These are phyloP conservation scores for Mortierella sp. DNA, from an alignment of 371 early-diverging fungal genomes.

Conservation along the genomic window DNA sequence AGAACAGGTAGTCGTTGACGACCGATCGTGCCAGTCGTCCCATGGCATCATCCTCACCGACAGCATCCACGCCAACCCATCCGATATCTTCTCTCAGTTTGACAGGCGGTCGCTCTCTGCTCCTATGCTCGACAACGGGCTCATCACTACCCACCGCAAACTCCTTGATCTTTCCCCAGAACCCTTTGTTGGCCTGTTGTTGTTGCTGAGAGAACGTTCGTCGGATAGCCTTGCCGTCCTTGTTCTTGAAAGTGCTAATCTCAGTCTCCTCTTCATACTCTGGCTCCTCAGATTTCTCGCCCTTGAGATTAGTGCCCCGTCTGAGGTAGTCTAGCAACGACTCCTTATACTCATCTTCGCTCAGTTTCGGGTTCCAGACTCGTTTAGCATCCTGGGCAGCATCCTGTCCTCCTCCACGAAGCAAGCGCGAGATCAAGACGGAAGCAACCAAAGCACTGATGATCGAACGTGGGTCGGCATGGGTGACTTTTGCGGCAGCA, in stretches of 20 bases:
- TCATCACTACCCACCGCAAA: constrained; percentile 10
- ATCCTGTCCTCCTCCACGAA: constrained; percentile 51
- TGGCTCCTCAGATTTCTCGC: constrained; percentile 29
- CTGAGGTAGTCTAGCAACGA: constrained; percentile 43
- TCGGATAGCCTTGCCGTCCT: constrained; percentile 22
- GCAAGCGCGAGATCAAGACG: constrained; percentile 70
- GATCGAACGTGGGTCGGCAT: constrained; percentile 78
- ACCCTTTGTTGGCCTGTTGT: not conserved
- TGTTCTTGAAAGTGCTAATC: constrained; percentile 19
- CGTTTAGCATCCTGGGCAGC: constrained; percentile 41
- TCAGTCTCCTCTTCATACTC: constrained; percentile 32
- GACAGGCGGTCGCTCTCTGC: constrained; percentile 14
- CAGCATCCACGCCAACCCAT: constrained; percentile 52
- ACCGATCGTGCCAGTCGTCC: constrained; percentile 61
- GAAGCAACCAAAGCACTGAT: constrained; percentile 71
- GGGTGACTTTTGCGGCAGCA: constrained; percentile 72
- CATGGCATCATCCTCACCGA: constrained; percentile 50
- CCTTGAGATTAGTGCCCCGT: constrained; percentile 35
- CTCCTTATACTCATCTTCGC: constrained; percentile 21
- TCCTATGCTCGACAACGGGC: constrained; percentile 7
- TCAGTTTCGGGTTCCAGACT: constrained; percentile 51
- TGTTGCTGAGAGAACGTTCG: not conserved
- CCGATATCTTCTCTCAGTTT: constrained; percentile 45
- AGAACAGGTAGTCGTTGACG: constrained; percentile 65
- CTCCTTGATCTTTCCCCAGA: constrained; percentile 15